Evolutionary conservation across 176 grass and related monocot species (phyloP).

Genomic region (Pontederia paniculata): DNA sequence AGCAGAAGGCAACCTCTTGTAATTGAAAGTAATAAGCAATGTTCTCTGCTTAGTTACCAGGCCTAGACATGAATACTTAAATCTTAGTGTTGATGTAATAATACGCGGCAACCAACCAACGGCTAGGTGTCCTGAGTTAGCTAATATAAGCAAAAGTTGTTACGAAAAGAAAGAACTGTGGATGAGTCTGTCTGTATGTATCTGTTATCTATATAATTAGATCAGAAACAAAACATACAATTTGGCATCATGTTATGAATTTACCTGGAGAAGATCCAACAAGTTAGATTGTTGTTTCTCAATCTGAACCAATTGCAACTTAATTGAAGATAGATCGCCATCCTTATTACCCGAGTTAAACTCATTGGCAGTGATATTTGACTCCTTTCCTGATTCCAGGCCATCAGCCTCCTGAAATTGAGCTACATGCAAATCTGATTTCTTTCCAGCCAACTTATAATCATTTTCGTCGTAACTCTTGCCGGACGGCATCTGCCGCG

Average conservation of each 20-base stretch:
- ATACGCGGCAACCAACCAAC: too few relatives aligned
- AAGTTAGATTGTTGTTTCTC: slow-evolving; percentile 84
- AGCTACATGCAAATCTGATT: slow-evolving; percentile 60
- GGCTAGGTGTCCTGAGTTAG: too few relatives aligned
- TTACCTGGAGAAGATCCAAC: slow-evolving; percentile 94
- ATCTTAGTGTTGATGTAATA: too few relatives aligned
- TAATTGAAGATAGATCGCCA: slow-evolving; percentile 60
- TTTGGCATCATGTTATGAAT: neutral
- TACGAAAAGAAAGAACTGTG: too few relatives aligned
- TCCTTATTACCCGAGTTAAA: slow-evolving; percentile 39
- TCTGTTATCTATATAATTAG: too few relatives aligned
- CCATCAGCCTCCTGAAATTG: slow-evolving; percentile 38
- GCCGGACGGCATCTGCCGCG: slow-evolving; percentile 39
- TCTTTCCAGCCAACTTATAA: slow-evolving; percentile 35
- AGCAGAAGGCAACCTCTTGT: too few relatives aligned
- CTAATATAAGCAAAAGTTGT: too few relatives aligned
- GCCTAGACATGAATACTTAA: too few relatives aligned
- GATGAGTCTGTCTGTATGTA: too few relatives aligned
- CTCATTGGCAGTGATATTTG: slow-evolving; percentile 35
- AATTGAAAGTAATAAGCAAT: too few relatives aligned
- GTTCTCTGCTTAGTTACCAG: too few relatives aligned
- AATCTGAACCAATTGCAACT: slow-evolving; percentile 91
- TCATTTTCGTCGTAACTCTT: slow-evolving; percentile 53
- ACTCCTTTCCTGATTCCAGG: slow-evolving; percentile 20
- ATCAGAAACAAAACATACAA: neutral